These are phyloP conservation scores for Cutaneotrichosporon sp. DNA, from an alignment of 1,284 basidiomycete genomes.

Conservation along the genomic window DNA sequence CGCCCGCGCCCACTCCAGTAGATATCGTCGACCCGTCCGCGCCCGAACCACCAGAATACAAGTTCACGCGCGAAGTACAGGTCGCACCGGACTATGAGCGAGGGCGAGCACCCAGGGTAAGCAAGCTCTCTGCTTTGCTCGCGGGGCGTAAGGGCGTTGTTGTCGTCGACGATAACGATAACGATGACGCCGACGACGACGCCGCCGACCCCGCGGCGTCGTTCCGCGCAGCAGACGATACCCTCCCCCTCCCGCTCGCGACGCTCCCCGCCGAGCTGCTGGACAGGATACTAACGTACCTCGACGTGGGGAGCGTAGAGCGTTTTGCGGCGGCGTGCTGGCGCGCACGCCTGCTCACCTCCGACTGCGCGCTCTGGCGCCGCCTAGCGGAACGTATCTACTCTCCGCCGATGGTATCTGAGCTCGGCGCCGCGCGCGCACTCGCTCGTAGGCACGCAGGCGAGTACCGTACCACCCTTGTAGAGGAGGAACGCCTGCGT, in stretches of 20 bases:
- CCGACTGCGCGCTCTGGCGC: constrained; percentile 64
- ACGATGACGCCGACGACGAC: constrained; percentile 1
- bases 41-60: constrained; percentile 34
- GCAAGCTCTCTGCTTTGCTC: constrained; percentile 9
- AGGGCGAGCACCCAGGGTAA: neutral
- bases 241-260: constrained; percentile 55
- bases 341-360: constrained; percentile 64
- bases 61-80: constrained; percentile 44
- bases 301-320: constrained; percentile 64
- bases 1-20: constrained; percentile 22
- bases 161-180: neutral
- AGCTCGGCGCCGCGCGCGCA: constrained; percentile 16
- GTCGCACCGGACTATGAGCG: constrained; percentile 40
- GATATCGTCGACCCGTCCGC: constrained; percentile 35
- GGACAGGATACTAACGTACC: constrained; percentile 55
- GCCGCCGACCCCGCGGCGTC: neutral
- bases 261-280: constrained; percentile 69
- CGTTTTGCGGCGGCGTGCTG: constrained; percentile 66
- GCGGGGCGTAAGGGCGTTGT: neutral
- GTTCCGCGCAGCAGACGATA: constrained; percentile 68
- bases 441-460: constrained; percentile 55
- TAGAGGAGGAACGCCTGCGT: constrained; percentile 75
- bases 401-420: constrained; percentile 55
- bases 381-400: constrained; percentile 57
- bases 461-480: constrained; percentile 67